Conservation (phyloP, 108 stramenopile species). For the Skeletonema menzelii region DNA sequence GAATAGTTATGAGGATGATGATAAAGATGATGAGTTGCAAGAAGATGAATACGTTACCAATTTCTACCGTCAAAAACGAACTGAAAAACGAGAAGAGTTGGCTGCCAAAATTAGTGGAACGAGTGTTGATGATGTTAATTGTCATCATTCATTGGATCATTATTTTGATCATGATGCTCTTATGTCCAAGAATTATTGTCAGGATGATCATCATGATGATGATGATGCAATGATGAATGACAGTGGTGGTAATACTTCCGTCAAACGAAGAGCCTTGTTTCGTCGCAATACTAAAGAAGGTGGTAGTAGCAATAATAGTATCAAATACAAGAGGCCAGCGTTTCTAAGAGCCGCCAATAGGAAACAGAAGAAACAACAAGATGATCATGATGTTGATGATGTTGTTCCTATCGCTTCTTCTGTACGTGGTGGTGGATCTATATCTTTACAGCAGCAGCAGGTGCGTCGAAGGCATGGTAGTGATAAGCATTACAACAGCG, state of each 20-base stretch:
- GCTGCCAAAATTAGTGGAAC: neutral
- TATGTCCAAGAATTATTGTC: no score
- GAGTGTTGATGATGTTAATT: no score
- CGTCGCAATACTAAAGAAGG: neutral
- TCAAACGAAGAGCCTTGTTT: neutral
- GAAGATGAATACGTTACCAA: neutral
- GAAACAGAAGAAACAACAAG: neutral
- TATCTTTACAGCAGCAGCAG: neutral
- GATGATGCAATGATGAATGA: neutral
- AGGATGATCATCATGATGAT: neutral
- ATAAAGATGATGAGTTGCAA: neutral
- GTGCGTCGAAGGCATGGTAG: no score
- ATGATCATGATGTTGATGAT: no score
- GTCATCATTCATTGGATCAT: neutral
- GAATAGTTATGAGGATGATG: no score
- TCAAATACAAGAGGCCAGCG: neutral
- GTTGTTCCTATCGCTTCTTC: neutral
- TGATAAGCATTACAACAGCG: no score
- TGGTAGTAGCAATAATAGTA: neutral
- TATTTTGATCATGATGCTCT: conserved; percentile 4
- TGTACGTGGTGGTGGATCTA: neutral
- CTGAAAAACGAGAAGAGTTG: neutral
- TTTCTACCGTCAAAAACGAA: neutral
- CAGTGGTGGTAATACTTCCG: neutral
- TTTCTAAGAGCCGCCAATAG: neutral